Conservation (phyloP, 1,284 basidiomycete genomes). For the Naganishia albida region DNA sequence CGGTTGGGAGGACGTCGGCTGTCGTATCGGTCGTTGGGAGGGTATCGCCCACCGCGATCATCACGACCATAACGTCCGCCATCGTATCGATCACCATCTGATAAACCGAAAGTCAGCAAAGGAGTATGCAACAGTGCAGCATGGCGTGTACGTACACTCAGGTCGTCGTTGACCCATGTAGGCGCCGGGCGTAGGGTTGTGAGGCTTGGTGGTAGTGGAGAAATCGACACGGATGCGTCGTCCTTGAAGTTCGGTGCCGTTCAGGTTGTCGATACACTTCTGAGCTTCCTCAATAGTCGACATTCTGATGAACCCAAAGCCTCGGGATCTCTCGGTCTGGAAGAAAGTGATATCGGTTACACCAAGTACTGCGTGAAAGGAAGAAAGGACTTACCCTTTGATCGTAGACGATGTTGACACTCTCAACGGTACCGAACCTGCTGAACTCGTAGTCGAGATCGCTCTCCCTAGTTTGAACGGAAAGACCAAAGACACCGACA, state of each 20-base stretch:
- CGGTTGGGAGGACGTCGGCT: slow-evolving; percentile 59
- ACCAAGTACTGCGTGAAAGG: neutral
- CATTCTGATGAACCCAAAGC: slow-evolving; percentile 98
- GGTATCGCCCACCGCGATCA: slow-evolving; percentile 37
- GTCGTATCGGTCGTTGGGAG: slow-evolving; percentile 35
- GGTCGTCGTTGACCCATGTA: slow-evolving; percentile 90
- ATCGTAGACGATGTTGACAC: slow-evolving; percentile 98
- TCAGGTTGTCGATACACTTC: slow-evolving; percentile 84
- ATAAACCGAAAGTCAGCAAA: neutral
- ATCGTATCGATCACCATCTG: slow-evolving; percentile 56
- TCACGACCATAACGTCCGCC: slow-evolving; percentile 47
- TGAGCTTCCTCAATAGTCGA: slow-evolving; percentile 79
- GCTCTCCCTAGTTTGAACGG: slow-evolving; percentile 88
- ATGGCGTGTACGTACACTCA: slow-evolving; percentile 39
- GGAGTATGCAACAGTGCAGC: slow-evolving; percentile 27
- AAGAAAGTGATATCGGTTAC: slow-evolving; percentile 7
- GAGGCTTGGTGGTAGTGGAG: slow-evolving; percentile 88
- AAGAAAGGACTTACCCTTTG: slow-evolving; percentile 69
- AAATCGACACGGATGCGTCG: slow-evolving; percentile 95
- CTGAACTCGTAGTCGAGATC: slow-evolving; percentile 93
- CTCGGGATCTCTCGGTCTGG: slow-evolving; percentile 91
- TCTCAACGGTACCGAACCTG: slow-evolving; percentile 85
- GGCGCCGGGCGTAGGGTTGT: slow-evolving; percentile 94
- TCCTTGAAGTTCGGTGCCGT: slow-evolving; percentile 91
- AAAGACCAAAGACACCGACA: slow-evolving; percentile 93